A percentile compares a stretch with the other conserved stretches of the same genome.
phyloP scores from a whole-genome alignment of 495 filamentous ascomycete species.

The Umbilicaria muhlenbergii region DNA sequence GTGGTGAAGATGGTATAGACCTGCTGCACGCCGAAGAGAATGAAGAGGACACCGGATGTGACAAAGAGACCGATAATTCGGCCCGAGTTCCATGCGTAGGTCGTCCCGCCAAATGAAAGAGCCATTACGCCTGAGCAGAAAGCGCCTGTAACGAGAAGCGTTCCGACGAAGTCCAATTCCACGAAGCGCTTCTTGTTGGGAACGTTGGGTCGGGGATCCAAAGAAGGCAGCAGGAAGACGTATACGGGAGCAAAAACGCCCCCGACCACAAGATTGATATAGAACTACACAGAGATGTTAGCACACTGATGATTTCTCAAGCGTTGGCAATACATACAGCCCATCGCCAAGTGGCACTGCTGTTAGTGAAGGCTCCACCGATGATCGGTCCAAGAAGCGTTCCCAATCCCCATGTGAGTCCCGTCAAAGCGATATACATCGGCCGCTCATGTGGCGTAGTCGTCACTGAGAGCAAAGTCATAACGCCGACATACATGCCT shows the following conservation, averaged over 20 bases:
- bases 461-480: slow-evolving; percentile 25
- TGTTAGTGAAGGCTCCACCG: slow-evolving; percentile 45
- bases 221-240: slow-evolving; percentile 36
- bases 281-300: slow-evolving; percentile 27
- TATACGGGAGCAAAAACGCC: slow-evolving; percentile 38
- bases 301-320: too few relatives aligned
- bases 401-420: slow-evolving; percentile 27
- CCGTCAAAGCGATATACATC: slow-evolving; percentile 23
- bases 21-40: slow-evolving; percentile 35
- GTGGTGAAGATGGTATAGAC: slow-evolving; percentile 34
- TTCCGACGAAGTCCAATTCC: slow-evolving; percentile 22
- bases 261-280: slow-evolving; percentile 50
- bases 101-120: slow-evolving; percentile 36
- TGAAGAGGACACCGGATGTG: slow-evolving; percentile 32
- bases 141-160: slow-evolving; percentile 24
- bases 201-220: slow-evolving; percentile 24
- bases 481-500: slow-evolving; percentile 29
- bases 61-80: slow-evolving; percentile 39
- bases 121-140: slow-evolving; percentile 30
- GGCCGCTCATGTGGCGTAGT: slow-evolving; percentile 26
- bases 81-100: slow-evolving; percentile 35
- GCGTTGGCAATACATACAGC: slow-evolving; percentile 11
- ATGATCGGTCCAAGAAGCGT: slow-evolving; percentile 41
- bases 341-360: slow-evolving; percentile 41
- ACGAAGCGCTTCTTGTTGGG: slow-evolving; percentile 4